These are phyloP conservation scores for Hericium erinaceus DNA, from an alignment of 768 basidiomycete species.

Conservation along the genomic window DNA sequence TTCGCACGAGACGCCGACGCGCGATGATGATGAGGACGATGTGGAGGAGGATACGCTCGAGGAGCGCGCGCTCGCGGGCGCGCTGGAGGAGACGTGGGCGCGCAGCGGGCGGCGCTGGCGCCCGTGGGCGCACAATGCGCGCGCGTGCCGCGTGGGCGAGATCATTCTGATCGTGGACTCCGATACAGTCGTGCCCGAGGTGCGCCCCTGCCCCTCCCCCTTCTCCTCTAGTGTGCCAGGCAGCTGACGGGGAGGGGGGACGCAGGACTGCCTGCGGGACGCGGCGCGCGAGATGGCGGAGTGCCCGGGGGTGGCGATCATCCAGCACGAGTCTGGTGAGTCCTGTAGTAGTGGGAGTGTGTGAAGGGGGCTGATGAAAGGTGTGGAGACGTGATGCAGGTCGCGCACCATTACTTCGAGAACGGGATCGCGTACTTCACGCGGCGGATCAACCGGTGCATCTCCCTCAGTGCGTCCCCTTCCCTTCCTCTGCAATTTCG, in stretches of 20 bases:
- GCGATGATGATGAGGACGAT: slow-evolving; percentile 1
- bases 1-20: background rate
- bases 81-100: slow-evolving; percentile 42
- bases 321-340: slow-evolving; percentile 40
- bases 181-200: slow-evolving; percentile 39
- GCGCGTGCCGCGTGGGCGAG: slow-evolving; percentile 33
- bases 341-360: background rate
- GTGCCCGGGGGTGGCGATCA: slow-evolving; percentile 40
- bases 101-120: slow-evolving; percentile 22
- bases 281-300: slow-evolving; percentile 41
- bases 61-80: slow-evolving; percentile 40
- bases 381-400: slow-evolving; percentile 45
- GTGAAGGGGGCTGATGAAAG: slow-evolving; percentile 18
- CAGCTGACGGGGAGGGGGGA: slow-evolving; percentile 2
- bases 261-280: slow-evolving; percentile 41
- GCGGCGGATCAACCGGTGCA: slow-evolving; percentile 37
- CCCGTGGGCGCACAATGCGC: slow-evolving; percentile 28
- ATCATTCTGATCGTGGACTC: slow-evolving; percentile 43
- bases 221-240: background rate
- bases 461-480: slow-evolving; percentile 22
- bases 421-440: slow-evolving; percentile 41
- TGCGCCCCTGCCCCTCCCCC: slow-evolving; percentile 1
- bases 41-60: slow-evolving; percentile 31
- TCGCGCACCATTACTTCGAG: slow-evolving; percentile 44
- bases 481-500: background rate